These are phyloP conservation scores for Salicornia ramosissima DNA, from an alignment of 148 eudicot species.

Conservation along the genomic window DNA sequence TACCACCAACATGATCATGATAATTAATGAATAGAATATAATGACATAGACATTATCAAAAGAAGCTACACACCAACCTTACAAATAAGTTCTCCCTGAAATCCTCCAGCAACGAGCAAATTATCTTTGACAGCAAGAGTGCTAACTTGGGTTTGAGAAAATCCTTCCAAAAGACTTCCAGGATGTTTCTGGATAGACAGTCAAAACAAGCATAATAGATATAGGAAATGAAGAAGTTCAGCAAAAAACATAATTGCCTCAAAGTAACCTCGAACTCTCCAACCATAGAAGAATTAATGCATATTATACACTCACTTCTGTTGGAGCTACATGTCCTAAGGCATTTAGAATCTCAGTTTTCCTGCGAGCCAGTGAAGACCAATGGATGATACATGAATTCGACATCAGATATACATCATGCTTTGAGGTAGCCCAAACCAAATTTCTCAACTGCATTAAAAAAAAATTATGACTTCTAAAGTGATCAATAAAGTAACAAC, in stretches of 20 bases:
- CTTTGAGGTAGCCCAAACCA: constrained; percentile 92
- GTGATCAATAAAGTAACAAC: no score
- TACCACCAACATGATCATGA: no score
- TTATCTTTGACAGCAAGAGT: constrained; percentile 84
- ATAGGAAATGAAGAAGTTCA: neutral
- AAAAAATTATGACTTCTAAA: neutral
- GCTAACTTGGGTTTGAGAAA: constrained; percentile 78
- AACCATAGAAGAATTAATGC: neutral
- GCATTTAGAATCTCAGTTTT: constrained; percentile 80
- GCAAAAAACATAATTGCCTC: neutral
- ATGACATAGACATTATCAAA: neutral
- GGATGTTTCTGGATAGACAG: constrained; percentile 60
- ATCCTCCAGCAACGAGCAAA: constrained; percentile 84
- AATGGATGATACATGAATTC: constrained; percentile 49
- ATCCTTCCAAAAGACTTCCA: constrained; percentile 85
- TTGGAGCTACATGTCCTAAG: constrained; percentile 78
- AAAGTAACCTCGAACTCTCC: neutral
- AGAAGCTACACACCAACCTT: constrained; percentile 40
- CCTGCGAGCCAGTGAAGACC: constrained; percentile 44
- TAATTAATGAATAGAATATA: neutral
- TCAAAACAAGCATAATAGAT: constrained; percentile 4
- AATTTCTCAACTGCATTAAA: constrained; percentile 66
- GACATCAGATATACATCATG: constrained; percentile 89
- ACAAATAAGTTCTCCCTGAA: constrained; percentile 90
- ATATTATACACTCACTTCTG: constrained; percentile 42